Evolutionary conservation across 2,329 filamentous ascomycete genomes (phyloP), one percentile per base, ranked within the genome.

Genomic region (Alternaria dauci): DNA sequence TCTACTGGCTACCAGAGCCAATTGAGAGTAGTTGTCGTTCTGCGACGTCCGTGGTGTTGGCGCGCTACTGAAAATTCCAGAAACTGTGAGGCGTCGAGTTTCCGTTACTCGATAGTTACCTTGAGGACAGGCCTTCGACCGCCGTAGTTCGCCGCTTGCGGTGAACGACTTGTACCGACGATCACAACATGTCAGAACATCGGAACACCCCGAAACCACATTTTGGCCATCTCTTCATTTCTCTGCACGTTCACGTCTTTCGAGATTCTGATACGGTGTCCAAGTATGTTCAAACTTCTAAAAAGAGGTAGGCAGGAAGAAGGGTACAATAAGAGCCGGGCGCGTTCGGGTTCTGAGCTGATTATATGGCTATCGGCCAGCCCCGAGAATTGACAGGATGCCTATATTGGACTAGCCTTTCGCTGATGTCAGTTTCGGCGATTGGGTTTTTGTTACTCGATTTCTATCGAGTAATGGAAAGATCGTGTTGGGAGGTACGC

Each of bases 21-120:
- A 54, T 55, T 32, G 50, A 59, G 59, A 39, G 46, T 20, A 58
- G 52, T 44, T 28, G 28, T 55, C 20, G 47, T 60, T 18, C 26
- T 26, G 58, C 48, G 51, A 52, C 44, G 43, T 51, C 41, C 55
- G 53, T 36, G 52, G 54, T 52, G 55, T 67, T 58, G 57, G 58
- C 55, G 46, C 65, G 63, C 68, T 63, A 67, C 62, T 57, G 50
- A 55, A 28, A 34, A 46, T 46, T 26, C 36, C 52, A 61, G 50
- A 55, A 56, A 25, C 46, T 14, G 30, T 26, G 41, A 57, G 39
- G 53, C 52, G 26, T 60, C 23, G 38, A 62, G 63, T 70, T 67
- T 71, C 66, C 57, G 73, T 78, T 78, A 78, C 75, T 78, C 74
- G 75, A 78, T 77, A 61, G 61, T 61, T 58, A 58, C 54, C 41